Base-by-base conservation (phyloP, 2,329 filamentous ascomycete species). In the Botrytis galanthina region DNA sequence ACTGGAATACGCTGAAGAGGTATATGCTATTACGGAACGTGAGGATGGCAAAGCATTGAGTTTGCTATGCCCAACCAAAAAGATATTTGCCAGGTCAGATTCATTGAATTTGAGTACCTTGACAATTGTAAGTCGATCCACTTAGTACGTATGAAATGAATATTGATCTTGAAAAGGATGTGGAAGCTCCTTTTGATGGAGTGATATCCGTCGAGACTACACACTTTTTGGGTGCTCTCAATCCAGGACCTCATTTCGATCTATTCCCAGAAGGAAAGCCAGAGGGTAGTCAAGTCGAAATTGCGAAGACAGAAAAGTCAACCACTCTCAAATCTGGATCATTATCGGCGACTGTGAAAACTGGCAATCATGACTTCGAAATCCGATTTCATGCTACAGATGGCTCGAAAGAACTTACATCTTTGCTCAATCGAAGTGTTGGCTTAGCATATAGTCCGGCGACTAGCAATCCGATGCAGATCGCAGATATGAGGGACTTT, bases 1-100 rank as follows among this genome's bases (percentile, higher is more conserved):
- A 68, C 85, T 90, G 39, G 88, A 91, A 78, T 91, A 91, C 77
- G 90, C 90, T 48, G 90, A 92, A 81, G 89, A 92, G 75, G 84
- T 92, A 26, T 87, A 89, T 78, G 84, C 85, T 14, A 82, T 87
- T 70, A 85, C 83, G 7, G 74, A 78, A 61, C 70, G 73, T 29
- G 81, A 84, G 67, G 85, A 83, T 70, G 83, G 84, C 9, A 86
- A 85, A 75, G 85, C 85, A 10, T 73, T 90, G 66, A 86, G 84
- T 37, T 83, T 90, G 26, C 82, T 90, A 0, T 90, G 88, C 75
- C 88, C 89, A 16, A 89, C 87, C 1, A 84, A 82, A 74, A 86
- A 88, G 78, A 87, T 90, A 73, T 81, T 82, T 54, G 83, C 82
- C 4, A 84, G 88, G 60, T 86, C 87, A 29, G 87, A 90, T 77